Percentiles rank a stretch among this genome's conserved stretches.
Conservation (phyloP, 345 rosid genomes). For the Rubroshorea leprosula region DNA sequence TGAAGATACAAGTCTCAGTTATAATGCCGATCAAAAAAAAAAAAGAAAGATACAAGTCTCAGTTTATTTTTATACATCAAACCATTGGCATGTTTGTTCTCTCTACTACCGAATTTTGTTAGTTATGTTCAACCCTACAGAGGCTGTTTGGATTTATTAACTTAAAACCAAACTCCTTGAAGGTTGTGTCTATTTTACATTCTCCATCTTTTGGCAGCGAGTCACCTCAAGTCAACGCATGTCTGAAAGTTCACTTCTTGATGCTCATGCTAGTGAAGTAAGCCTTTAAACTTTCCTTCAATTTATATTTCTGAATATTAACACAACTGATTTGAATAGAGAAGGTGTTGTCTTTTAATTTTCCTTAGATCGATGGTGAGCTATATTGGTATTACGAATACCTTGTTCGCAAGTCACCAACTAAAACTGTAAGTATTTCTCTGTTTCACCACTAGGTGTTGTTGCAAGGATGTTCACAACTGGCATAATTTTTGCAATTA, state of each 20-base stretch:
- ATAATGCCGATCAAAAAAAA: too few species aligned
- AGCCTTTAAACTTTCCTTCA: slow-evolving; percentile 23
- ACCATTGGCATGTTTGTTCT: not conserved
- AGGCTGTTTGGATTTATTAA: slow-evolving; percentile 7
- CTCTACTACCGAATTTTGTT: not conserved
- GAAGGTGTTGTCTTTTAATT: not conserved
- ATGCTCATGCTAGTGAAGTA: slow-evolving; percentile 64
- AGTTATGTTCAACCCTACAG: slow-evolving; percentile 1
- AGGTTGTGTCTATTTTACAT: slow-evolving; percentile 16
- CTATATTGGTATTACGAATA: slow-evolving; percentile 85
- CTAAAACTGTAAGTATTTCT: slow-evolving; percentile 46
- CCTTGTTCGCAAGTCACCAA: slow-evolving; percentile 88
- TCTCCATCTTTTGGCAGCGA: slow-evolving; percentile 45
- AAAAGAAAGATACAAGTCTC: slow-evolving; percentile 1
- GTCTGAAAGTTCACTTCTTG: slow-evolving; percentile 85
- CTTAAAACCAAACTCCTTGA: slow-evolving; percentile 10
- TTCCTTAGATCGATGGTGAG: slow-evolving; percentile 70
- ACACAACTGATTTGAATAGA: too few species aligned
- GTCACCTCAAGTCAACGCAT: slow-evolving; percentile 90
- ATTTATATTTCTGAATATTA: not conserved
- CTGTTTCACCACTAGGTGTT: not conserved
- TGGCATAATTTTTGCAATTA: not conserved
- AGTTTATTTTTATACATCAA: not conserved
- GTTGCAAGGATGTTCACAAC: not conserved
- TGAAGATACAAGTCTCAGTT: too few species aligned